These are phyloP conservation scores for Entomortierella lignicola DNA, from an alignment of 192 early-diverging fungal genomes.

Conservation along the genomic window DNA sequence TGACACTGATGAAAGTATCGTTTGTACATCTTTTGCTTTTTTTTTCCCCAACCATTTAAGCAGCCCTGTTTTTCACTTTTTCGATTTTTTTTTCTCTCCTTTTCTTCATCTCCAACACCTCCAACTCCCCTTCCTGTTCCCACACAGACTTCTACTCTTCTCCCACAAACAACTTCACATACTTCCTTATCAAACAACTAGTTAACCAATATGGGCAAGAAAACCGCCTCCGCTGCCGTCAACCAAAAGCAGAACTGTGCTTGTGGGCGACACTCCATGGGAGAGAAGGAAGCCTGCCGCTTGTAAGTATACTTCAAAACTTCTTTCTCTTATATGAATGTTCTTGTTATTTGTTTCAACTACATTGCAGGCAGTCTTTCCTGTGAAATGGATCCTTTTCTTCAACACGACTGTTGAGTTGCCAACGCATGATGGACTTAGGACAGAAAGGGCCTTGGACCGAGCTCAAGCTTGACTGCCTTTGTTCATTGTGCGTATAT, in stretches of 20 bases:
- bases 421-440: neutral
- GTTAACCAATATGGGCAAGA: conserved; percentile 39
- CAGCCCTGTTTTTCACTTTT: neutral
- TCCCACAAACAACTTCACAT: neutral
- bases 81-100: conserved; percentile 3
- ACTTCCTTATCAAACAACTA: neutral
- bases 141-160: neutral
- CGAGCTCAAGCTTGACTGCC: neutral
- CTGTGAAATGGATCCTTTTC: neutral
- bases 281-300: conserved; percentile 54
- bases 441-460: neutral
- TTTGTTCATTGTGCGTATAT: neutral
- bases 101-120: conserved; percentile 9
- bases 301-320: conserved; percentile 30
- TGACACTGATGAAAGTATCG: neutral
- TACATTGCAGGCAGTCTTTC: neutral
- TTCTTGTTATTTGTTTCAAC: neutral
- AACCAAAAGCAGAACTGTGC: conserved; percentile 47
- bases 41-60: conserved; percentile 23
- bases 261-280: conserved; percentile 51
- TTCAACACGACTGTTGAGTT: neutral
- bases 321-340: neutral
- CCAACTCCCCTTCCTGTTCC: neutral
- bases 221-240: conserved; percentile 39
- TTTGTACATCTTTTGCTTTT: neutral